Evolutionary conservation across 345 rosid genomes (phyloP).

Genomic region (Nephelium lappaceum): DNA sequence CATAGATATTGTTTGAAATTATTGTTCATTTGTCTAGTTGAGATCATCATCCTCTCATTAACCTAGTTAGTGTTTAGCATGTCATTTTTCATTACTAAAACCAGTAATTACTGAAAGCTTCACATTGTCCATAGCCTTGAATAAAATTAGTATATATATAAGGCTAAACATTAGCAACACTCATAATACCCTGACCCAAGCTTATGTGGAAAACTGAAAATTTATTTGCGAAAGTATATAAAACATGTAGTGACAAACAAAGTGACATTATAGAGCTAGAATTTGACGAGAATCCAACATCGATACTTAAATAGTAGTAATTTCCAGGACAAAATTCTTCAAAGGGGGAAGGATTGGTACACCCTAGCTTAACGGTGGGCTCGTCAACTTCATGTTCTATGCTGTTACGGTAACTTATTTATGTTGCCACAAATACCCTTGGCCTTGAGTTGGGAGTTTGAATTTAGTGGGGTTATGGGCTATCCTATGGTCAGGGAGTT

Average conservation of each 20-base stretch:
- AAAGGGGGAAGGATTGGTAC: background rate
- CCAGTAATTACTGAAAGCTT: background rate
- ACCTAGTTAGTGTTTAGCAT: background rate
- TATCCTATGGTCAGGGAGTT: no score
- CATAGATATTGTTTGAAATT: background rate
- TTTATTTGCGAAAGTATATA: no score
- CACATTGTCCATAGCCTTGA: background rate
- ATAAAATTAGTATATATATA: no score
- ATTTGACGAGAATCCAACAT: background rate
- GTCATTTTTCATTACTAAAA: background rate
- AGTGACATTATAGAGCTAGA: background rate
- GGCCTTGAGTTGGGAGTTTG: no score
- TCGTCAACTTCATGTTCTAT: no score
- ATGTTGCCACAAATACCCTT: no score
- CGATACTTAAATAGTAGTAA: background rate
- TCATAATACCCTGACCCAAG: background rate
- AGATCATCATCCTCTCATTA: background rate
- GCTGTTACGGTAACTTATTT: no score
- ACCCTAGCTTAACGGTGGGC: background rate
- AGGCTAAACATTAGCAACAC: background rate
- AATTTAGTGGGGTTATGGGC: no score
- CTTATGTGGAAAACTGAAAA: background rate
- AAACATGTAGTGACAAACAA: background rate
- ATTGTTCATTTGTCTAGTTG: background rate
- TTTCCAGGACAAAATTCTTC: no score